Conservation (phyloP, 805 yeast species). For the Hanseniaspora nectarophila region DNA sequence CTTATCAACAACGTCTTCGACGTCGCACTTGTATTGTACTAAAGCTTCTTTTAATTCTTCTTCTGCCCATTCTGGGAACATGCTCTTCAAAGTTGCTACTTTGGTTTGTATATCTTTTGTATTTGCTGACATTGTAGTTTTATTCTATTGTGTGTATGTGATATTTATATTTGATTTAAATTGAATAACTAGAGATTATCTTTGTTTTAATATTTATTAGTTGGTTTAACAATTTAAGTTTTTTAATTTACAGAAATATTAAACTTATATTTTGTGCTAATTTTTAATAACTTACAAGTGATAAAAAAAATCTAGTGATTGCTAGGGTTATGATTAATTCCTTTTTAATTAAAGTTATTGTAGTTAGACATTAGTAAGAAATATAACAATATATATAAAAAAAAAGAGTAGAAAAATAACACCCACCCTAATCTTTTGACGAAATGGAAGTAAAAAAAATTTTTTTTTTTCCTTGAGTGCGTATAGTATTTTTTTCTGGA, state of each 20-base stretch:
- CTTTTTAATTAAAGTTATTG: not conserved
- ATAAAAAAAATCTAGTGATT: not conserved
- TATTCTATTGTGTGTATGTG: not conserved
- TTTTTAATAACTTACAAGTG: not conserved
- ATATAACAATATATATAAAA: no score
- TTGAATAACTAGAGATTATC: not conserved
- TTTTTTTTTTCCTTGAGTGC: no score
- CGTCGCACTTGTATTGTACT: conserved; percentile 54
- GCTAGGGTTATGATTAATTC: not conserved
- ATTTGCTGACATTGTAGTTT: conserved; percentile 15
- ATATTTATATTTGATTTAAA: not conserved
- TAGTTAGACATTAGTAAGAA: no score
- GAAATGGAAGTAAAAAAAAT: no score
- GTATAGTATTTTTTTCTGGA: no score
- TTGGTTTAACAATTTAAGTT: no score
- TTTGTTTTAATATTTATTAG: no score
- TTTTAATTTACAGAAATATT: no score
- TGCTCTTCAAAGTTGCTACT: conserved; percentile 54
- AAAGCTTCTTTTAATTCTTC: conserved; percentile 72
- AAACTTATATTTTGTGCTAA: no score
- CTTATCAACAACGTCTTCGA: conserved; percentile 71
- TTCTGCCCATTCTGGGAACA: conserved; percentile 89
- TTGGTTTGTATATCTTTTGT: conserved; percentile 29
- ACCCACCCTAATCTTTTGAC: not conserved
- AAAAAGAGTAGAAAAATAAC: not conserved